Conservation (phyloP, 306 rosid species). For the Quercus robur region DNA sequence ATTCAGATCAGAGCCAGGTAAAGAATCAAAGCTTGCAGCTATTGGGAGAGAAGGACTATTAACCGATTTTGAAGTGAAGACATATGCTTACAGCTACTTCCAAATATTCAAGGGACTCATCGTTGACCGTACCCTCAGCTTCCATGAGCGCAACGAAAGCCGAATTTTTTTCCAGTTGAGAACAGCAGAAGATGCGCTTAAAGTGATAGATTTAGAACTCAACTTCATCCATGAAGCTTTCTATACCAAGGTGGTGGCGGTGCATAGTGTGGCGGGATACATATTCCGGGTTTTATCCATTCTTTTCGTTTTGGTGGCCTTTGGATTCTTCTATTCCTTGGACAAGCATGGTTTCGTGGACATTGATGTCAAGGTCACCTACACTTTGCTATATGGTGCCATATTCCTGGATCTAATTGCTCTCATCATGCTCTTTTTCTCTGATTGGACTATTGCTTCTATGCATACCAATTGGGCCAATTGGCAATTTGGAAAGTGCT, state of each 20-base stretch:
- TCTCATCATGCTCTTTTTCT: slow-evolving; percentile 13
- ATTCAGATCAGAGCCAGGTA: slow-evolving; percentile 15
- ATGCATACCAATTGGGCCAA: neutral
- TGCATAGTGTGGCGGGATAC: neutral
- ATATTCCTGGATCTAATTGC: slow-evolving; percentile 26
- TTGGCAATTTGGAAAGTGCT: rapidly evolving
- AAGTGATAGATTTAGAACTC: slow-evolving; percentile 21
- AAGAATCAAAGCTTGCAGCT: neutral
- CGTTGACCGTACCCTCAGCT: slow-evolving; percentile 30
- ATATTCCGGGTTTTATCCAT: slow-evolving; percentile 8
- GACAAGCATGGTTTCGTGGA: slow-evolving; percentile 12
- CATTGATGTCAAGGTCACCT: slow-evolving; percentile 29
- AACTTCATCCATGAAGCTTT: slow-evolving; percentile 35
- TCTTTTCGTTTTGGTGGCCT: neutral
- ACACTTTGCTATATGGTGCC: slow-evolving; percentile 34
- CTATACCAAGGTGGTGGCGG: slow-evolving; percentile 28
- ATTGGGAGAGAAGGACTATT: too few species aligned
- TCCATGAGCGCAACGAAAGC: slow-evolving; percentile 17
- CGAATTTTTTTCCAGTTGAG: neutral
- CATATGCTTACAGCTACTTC: slow-evolving; percentile 20
- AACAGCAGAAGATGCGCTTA: neutral
- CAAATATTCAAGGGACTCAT: slow-evolving; percentile 28
- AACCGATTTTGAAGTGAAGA: too few species aligned
- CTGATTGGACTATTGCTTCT: slow-evolving; percentile 22
- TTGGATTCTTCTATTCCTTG: neutral